These are phyloP conservation scores for Venturia nashicola DNA, from an alignment of 2,329 filamentous ascomycete species.

Conservation along the genomic window DNA sequence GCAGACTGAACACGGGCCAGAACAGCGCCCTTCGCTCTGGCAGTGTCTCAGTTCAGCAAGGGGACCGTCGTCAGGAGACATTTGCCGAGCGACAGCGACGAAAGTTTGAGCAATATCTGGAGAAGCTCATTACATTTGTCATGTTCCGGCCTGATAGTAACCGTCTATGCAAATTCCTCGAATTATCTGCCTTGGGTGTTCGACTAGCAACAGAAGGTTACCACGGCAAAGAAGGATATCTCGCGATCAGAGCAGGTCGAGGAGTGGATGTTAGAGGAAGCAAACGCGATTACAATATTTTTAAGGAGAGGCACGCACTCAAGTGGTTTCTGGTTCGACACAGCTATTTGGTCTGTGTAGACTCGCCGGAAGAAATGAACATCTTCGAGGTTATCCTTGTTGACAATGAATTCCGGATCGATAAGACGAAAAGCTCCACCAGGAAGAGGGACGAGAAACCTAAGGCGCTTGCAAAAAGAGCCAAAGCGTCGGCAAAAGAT, in stretches of 20 bases:
- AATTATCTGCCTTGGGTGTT: slow-evolving; percentile 86
- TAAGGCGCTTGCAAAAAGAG: slow-evolving; percentile 51
- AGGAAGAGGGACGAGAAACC: slow-evolving; percentile 37
- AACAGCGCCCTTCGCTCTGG: background rate
- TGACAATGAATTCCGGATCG: slow-evolving; percentile 73
- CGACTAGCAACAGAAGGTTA: slow-evolving; percentile 92
- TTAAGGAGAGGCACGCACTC: slow-evolving; percentile 72
- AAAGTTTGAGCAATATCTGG: slow-evolving; percentile 79
- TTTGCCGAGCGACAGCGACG: slow-evolving; percentile 74
- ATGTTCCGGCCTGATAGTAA: slow-evolving; percentile 97
- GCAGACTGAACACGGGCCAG: background rate
- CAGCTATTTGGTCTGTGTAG: slow-evolving; percentile 96
- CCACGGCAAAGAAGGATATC: slow-evolving; percentile 90
- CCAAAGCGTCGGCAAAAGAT: slow-evolving; percentile 47
- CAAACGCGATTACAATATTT: slow-evolving; percentile 30
- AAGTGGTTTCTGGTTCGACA: slow-evolving; percentile 99
- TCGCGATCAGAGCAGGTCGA: slow-evolving; percentile 85
- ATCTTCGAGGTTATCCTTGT: slow-evolving; percentile 98
- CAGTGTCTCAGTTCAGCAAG: background rate
- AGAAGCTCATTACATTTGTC: slow-evolving; percentile 88
- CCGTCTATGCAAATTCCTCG: slow-evolving; percentile 86
- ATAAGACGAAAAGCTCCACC: slow-evolving; percentile 46
- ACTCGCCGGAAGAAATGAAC: slow-evolving; percentile 96
- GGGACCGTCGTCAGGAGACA: slow-evolving; percentile 32
- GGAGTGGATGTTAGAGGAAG: slow-evolving; percentile 68